Evolutionary conservation across 2,329 filamentous ascomycete species (phyloP), one percentile per base, ranked within the genome.

Genomic region (Aspergillus ochraceoroseus): DNA sequence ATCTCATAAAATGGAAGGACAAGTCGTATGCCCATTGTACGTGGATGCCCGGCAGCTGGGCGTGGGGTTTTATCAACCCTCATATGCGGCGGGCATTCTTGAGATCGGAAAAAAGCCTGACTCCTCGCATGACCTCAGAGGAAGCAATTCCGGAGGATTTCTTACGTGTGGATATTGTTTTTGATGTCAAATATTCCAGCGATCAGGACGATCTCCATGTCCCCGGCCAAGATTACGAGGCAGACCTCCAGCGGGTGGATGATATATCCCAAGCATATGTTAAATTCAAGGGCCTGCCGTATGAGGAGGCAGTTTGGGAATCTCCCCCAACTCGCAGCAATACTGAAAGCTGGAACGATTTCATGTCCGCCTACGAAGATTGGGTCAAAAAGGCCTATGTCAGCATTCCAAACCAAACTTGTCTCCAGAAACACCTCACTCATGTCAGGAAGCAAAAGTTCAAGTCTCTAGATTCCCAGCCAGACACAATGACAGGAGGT

Each of bases 231-330:
- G 80, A 76, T 17, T 79, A 84, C 51, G 77, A 82, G 36, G 74
- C 83, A 11, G 87, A 92, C 54, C 71, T 87, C 45, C 75, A 75
- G 25, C 79, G 84, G 3, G 80, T 90, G 27, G 74, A 77, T 22
- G 77, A 87, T 51, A 79, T 98, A 14, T 74, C 79, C 34, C 76
- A 80, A 53, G 82, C 87, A 0, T 76, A 83, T 34, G 85, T 94
- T 66, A 98, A 98, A 61, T 96, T 89, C 63, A 87, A 94, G 63
- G 92, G 92, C 8, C 75, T 98, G 5, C 76, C 82, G 4, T 96
- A 98, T 57, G 87, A 95, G 48, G 88, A 95, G 44, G 78, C 80
- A 1, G 88, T 94, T 0, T 95, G 90, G 90, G 89, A 95, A 53
- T 73, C 76, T 2, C 87, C 88, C 0, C 90, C 90, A 0, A 66